phyloP scores from a whole-genome alignment of 352 stramenopile species.

The Globisporangium apiculatum region DNA sequence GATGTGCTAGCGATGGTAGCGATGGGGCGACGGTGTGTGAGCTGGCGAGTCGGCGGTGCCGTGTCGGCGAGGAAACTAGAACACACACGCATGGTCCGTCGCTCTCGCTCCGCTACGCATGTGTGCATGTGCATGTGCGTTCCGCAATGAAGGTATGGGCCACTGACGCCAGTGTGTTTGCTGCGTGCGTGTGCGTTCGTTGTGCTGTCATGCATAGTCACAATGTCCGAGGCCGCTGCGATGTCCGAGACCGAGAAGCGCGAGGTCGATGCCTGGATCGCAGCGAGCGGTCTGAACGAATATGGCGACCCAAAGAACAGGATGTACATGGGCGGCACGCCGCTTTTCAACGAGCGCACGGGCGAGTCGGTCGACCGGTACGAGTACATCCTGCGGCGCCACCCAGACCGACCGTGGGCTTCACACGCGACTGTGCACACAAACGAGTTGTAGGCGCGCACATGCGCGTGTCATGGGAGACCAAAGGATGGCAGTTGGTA shows the following conservation, averaged over 20 bases:
- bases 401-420: conserved; percentile 53
- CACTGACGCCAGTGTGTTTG: too few relatives aligned
- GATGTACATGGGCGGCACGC: conserved; percentile 70
- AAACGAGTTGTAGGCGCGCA: not conserved
- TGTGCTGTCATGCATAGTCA: too few relatives aligned
- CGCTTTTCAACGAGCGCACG: conserved; percentile 67
- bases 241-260: conserved; percentile 13
- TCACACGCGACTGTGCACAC: conserved; percentile 6
- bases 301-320: conserved; percentile 8
- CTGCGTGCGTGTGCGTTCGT: too few relatives aligned
- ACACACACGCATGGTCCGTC: too few relatives aligned
- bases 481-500: too few relatives aligned
- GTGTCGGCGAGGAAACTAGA: too few relatives aligned
- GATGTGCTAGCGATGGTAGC: too few relatives aligned
- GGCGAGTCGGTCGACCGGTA: conserved; percentile 43
- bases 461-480: not conserved
- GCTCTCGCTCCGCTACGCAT: too few relatives aligned
- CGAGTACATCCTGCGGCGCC: conserved; percentile 54
- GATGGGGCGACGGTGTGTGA: too few relatives aligned
- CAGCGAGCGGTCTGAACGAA: conserved; percentile 4
- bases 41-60: too few relatives aligned
- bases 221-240: not conserved
- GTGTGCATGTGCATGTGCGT: too few relatives aligned
- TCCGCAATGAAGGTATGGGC: too few relatives aligned
- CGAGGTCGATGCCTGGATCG: conserved; percentile 26